Evolutionary conservation across 371 early-diverging fungal species (phyloP), one percentile per base, ranked within the genome.

Genomic region (Mortierella sp.): DNA sequence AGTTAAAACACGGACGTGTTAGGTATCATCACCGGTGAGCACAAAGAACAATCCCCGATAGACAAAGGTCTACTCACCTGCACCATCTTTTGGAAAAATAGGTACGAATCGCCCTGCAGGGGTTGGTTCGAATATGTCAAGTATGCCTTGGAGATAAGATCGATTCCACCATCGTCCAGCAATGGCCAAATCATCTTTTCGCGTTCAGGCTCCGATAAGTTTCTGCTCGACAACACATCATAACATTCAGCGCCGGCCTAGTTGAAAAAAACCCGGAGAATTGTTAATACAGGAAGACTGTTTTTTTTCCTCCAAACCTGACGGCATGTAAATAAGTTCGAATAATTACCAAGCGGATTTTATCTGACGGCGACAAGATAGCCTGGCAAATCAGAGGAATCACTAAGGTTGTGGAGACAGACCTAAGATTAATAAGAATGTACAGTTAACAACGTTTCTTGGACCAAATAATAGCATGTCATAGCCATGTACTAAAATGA

Each of bases 211-310:
- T 88, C 89, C 14, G 81, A 58, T 45, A 90, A 73, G 54, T 84
- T 88, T 7, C 91, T 80, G 57, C 74, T 81, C 14, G 88, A 80
- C n/a, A 92, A 57, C 5, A 83, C 80, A 26, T 82, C 73, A 26
- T 87, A 82, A 74, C 90, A 85, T 34, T 90, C 90, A 0, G 83
- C 88, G 2, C 89, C 90, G 7, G 82, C 90, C 89, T 90, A 58
- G 4, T 1, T 72, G 34, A 54, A 34, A 45, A 55, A 4, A 57
- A 11, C 24, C 7, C 14, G 19, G 42, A 26, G 0, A 14, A 13
- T 47, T 11, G 47, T 13, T 21, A 74, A 55, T 26, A 31, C 9
- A 6, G 42, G 72, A 24, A 38, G 42, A 28, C 5, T 6, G 26
- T 31, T 60, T 10, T 21, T 57, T 74, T 34, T 28, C 28, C 11